These are phyloP conservation scores for Plasmodium sp. DNA, from an alignment of 169 alveolate genomes.

Conservation along the genomic window DNA sequence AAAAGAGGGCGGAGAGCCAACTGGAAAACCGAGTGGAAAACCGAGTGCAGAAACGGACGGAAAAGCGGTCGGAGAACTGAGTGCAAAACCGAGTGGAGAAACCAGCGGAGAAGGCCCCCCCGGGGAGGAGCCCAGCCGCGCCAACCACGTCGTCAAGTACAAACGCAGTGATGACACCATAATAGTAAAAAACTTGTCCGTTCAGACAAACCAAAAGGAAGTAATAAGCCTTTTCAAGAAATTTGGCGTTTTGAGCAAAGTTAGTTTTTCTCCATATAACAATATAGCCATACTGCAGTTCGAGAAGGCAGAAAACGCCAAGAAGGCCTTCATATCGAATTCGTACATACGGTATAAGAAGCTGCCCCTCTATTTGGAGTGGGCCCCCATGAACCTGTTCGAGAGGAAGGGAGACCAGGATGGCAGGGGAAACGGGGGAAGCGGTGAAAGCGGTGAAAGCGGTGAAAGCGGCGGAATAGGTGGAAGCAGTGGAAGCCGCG, in stretches of 20 bases:
- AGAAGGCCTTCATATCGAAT: conserved; percentile 89
- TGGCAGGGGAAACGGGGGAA: not conserved
- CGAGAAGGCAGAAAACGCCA: conserved; percentile 86
- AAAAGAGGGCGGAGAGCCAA: conserved; percentile 7
- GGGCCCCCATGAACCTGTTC: conserved; percentile 91
- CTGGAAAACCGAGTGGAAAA: too few relatives aligned
- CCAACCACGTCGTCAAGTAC: conserved; percentile 21
- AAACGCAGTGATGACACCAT: conserved; percentile 77
- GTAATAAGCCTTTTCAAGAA: conserved; percentile 86
- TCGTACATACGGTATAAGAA: conserved; percentile 88
- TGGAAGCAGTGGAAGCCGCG: too few relatives aligned
- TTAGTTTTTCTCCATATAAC: conserved; percentile 91
- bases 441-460: not conserved
- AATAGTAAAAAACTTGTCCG: conserved; percentile 83
- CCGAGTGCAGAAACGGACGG: not conserved
- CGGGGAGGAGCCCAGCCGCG: not conserved
- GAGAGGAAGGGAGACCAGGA: conserved; percentile 6
- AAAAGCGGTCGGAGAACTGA: not conserved
- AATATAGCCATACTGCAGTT: conserved; percentile 93
- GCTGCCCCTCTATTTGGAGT: conserved; percentile 92
- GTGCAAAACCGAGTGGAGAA: conserved; percentile 5
- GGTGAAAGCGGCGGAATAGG: too few relatives aligned
- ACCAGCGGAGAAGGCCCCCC: not conserved
- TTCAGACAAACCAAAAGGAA: conserved; percentile 83
- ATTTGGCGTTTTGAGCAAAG: conserved; percentile 87